A percentile compares a stretch with the other conserved stretches of the same genome.
These are phyloP conservation scores for Talaromyces sp. DNA, from an alignment of 2,329 filamentous ascomycete genomes.

Conservation along the genomic window DNA sequence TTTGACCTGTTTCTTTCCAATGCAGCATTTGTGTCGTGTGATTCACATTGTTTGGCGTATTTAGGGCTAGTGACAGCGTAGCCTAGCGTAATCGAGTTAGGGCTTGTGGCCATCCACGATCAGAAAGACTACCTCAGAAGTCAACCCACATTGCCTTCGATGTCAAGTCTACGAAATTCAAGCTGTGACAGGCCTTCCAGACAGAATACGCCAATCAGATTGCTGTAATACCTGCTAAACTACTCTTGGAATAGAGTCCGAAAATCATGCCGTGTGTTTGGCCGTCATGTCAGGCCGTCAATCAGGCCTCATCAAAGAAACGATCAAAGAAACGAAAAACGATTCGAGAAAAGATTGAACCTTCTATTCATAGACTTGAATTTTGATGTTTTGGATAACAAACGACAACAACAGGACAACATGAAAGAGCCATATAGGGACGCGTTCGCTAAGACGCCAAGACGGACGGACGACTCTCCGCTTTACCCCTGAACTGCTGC, in stretches of 20 bases:
- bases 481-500: slow-evolving; percentile 4
- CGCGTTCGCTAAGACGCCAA: slow-evolving; percentile 3
- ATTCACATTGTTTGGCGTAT: too few relatives aligned
- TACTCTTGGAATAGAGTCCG: background rate
- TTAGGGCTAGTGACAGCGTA: too few relatives aligned
- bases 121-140: too few relatives aligned
- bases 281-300: background rate
- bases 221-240: background rate
- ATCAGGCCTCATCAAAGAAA: background rate
- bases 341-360: background rate
- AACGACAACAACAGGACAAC: background rate
- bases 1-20: too few relatives aligned
- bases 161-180: too few relatives aligned
- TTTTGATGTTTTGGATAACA: too few relatives aligned
- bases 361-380: background rate
- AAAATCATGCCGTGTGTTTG: background rate
- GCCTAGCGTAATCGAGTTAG: too few relatives aligned
- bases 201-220: background rate
- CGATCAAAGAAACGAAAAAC: too few relatives aligned
- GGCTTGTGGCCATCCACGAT: too few relatives aligned
- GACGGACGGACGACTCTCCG: background rate
- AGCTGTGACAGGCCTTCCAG: background rate
- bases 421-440: background rate
- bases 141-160: too few relatives aligned
- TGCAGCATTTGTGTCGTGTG: too few relatives aligned